Base-by-base conservation (phyloP, 1,284 basidiomycete genomes). In the Trichosporon sp. region DNA sequence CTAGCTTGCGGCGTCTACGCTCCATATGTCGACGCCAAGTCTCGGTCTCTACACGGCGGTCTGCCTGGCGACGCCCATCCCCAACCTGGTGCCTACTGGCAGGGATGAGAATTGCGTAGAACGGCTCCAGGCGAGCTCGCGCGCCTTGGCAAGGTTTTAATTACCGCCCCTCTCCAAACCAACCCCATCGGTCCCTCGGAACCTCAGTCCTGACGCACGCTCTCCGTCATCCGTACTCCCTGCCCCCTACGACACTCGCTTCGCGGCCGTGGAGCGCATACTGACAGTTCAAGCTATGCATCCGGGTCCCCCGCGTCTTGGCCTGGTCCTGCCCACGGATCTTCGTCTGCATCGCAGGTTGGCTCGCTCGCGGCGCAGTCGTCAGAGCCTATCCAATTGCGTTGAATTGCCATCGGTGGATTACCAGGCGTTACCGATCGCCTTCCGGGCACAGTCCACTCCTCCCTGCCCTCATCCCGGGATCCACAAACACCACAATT, bases 71-170 rank as follows among this genome's bases (percentile, higher is more conserved):
- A n/a, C 43, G 40, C 14, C 40, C 40, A 43, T 8, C 43, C 2
- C 43, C 43, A 5, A 7, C 43, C 16, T n/a, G 0, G 43, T 46
- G 43, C 16, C 43, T 46, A 46, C 43, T 7, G 43, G n/a, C 43
- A n/a, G 43, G 26, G 43, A n/a, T 46, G 43, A 40, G 10, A 10
- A 12, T 10, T 12, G 38, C 16, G 14, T 10, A 46, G 43, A 11
- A 4, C 8, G 38, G 43, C 26, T n/a, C 5, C 14, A 11, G 43
- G 16, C 43, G 16, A 14, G 43, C 43, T 46, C 16, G 11, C 43
- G 43, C 43, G 43, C 43, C 43, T 46, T 46, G 43, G 16, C 43
- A 46, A 46, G 43, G 43, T 46, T 46, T 46, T 46, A 46, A 46
- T 46, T 46, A 46, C 43, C 43, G 16, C 43, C 43, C 16, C 26